A percentile compares a stretch with the other conserved stretches of the same genome.
phyloP scores from a whole-genome alignment of 371 early-diverging fungal genomes.

The Mortierella sp. region DNA sequence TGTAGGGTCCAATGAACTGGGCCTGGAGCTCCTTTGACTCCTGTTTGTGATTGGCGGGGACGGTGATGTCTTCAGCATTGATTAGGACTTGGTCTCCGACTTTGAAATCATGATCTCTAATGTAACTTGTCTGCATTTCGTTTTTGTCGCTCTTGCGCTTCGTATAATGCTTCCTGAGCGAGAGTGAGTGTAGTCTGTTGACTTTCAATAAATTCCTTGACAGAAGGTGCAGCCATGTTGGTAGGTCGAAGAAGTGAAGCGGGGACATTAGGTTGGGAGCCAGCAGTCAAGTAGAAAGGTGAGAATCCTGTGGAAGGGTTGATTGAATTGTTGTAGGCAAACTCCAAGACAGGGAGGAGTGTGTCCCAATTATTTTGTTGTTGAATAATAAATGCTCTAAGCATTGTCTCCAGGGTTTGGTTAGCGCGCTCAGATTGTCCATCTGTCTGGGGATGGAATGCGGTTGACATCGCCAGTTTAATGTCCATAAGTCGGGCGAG shows the following conservation, averaged over 20 bases:
- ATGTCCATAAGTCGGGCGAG: constrained; percentile 31
- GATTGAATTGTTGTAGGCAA: neutral
- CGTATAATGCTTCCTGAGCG: neutral
- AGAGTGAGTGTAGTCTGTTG: constrained; percentile 15
- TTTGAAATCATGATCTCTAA: neutral
- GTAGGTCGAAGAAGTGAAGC: neutral
- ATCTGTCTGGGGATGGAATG: constrained; percentile 66
- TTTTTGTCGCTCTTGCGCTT: neutral
- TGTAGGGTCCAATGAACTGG: neutral
- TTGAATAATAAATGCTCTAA: constrained; percentile 32
- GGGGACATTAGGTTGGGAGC: neutral
- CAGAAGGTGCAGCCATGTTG: neutral
- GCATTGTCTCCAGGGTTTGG: constrained; percentile 63
- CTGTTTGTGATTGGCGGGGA: neutral
- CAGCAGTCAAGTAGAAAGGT: neutral
- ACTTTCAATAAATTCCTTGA: too few relatives aligned
- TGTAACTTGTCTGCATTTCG: neutral
- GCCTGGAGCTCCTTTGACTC: neutral
- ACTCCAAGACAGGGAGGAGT: constrained; percentile 6
- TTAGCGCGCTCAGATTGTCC: constrained; percentile 69
- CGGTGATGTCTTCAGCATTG: neutral
- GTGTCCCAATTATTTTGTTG: constrained; percentile 7
- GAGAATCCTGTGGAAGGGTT: neutral
- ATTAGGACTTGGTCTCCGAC: neutral
- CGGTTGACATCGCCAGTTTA: constrained; percentile 55